These are phyloP conservation scores for Saturnispora quitensis DNA, from an alignment of 805 yeast species.

Conservation along the genomic window DNA sequence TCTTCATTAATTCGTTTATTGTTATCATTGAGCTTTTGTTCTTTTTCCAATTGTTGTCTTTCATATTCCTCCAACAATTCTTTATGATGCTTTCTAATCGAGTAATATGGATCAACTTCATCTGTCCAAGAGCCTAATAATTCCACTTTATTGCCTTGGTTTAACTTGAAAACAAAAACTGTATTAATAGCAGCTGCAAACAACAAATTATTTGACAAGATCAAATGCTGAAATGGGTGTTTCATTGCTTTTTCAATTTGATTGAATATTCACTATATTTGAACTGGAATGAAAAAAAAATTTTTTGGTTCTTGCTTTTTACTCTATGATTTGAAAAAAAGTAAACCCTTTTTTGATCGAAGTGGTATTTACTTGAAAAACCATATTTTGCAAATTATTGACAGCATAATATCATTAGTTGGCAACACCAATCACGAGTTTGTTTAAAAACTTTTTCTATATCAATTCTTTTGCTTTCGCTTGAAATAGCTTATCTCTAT, in stretches of 20 bases:
- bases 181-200: constrained; percentile 52
- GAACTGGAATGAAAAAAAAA: background rate
- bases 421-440: too few species aligned
- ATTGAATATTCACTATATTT: background rate
- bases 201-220: constrained; percentile 39
- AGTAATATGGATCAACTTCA: constrained; percentile 38
- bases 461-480: too few species aligned
- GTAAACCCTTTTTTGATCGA: background rate
- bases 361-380: too few species aligned
- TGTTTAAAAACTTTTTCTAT: too few species aligned
- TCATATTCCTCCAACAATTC: constrained; percentile 29
- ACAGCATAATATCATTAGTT: too few species aligned
- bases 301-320: background rate
- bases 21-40: constrained; percentile 12
- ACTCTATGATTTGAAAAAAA: too few species aligned
- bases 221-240: constrained; percentile 61
- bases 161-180: constrained; percentile 41
- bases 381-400: too few species aligned
- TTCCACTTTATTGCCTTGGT: constrained; percentile 29
- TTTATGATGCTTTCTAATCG: constrained; percentile 40
- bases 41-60: constrained; percentile 19
- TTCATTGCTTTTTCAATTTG: constrained; percentile 31
- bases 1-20: constrained; percentile 6
- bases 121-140: constrained; percentile 58
- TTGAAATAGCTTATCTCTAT: too few species aligned